phyloP scores from a whole-genome alignment of 1,284 basidiomycete genomes.

The Moesziomyces globuligerus region DNA sequence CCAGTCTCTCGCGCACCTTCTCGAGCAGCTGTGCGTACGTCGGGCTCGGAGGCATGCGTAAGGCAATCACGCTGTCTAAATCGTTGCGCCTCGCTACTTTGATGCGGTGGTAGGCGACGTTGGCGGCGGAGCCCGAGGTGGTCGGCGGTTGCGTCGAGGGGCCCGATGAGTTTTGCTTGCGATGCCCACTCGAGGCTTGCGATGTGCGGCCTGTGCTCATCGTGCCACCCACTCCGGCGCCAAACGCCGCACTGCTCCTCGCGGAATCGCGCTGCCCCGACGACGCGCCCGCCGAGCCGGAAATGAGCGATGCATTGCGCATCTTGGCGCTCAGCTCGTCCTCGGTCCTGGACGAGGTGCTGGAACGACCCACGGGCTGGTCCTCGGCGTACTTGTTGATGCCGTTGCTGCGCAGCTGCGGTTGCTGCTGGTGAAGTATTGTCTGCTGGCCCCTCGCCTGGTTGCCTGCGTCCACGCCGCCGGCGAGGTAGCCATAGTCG shows the following conservation, averaged over 20 bases:
- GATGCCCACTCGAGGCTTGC: constrained; percentile 42
- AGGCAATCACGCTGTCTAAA: constrained; percentile 88
- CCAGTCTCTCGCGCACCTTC: constrained; percentile 87
- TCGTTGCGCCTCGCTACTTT: constrained; percentile 93
- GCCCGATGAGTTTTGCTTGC: constrained; percentile 40
- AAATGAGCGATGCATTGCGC: constrained; percentile 31
- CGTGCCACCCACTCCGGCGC: constrained; percentile 7
- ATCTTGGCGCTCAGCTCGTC: constrained; percentile 35
- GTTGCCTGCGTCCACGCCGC: constrained; percentile 11
- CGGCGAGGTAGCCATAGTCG: constrained; percentile 40
- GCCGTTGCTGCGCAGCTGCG: constrained; percentile 25
- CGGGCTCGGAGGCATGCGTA: constrained; percentile 95
- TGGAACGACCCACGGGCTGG: constrained; percentile 36
- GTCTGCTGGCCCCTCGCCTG: constrained; percentile 19
- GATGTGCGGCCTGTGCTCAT: constrained; percentile 31
- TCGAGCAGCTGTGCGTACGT: constrained; percentile 84
- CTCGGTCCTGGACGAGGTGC: constrained; percentile 24
- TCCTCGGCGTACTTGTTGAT: constrained; percentile 45
- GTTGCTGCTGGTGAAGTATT: constrained; percentile 5
- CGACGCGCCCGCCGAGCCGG: constrained; percentile 14
- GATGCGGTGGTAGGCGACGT: constrained; percentile 77
- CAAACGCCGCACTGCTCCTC: constrained; percentile 29
- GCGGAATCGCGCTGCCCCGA: constrained; percentile 32
- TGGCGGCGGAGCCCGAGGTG: constrained; percentile 41
- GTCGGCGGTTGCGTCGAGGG: constrained; percentile 20